Percentiles rank a stretch among this genome's conserved stretches.
Evolutionary conservation across 2,329 filamentous ascomycete species (phyloP).

Genomic region (Phialophora verrucosa): DNA sequence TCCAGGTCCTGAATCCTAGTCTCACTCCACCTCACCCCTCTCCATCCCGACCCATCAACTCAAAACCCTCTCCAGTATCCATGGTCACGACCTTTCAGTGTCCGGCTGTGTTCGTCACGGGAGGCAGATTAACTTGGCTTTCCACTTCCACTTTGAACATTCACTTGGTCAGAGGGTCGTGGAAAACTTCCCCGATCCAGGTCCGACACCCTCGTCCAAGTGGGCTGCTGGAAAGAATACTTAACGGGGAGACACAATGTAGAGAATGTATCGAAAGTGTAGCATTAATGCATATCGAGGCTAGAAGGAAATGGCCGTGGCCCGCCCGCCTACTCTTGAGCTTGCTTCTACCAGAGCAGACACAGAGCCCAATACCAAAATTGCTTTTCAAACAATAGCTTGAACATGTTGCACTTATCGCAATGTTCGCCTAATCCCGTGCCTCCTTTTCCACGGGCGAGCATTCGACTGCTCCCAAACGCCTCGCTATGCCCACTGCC

Average conservation of each 20-base stretch:
- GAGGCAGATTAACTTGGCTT: constrained; percentile 46
- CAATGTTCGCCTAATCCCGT: not conserved
- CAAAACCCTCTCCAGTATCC: constrained; percentile 48
- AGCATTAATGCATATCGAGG: constrained; percentile 29
- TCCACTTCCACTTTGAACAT: not conserved
- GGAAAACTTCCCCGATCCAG: constrained; percentile 34
- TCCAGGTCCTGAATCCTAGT: not conserved
- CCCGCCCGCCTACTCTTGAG: constrained; percentile 15
- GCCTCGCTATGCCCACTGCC: constrained; percentile 35
- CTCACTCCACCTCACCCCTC: not conserved
- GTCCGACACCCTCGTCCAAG: constrained; percentile 26
- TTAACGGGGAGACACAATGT: constrained; percentile 25
- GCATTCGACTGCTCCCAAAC: constrained; percentile 20
- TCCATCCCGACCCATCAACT: constrained; percentile 5
- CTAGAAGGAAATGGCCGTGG: constrained; percentile 22
- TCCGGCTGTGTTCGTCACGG: constrained; percentile 53
- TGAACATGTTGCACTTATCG: constrained; percentile 1
- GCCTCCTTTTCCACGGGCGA: not conserved
- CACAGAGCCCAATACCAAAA: constrained; percentile 5
- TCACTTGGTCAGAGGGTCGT: not conserved
- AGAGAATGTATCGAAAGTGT: constrained; percentile 8
- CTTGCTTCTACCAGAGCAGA: constrained; percentile 14
- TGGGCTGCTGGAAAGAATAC: constrained; percentile 26
- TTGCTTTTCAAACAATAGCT: constrained; percentile 12
- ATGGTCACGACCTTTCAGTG: constrained; percentile 49